Base-by-base conservation (phyloP, 2,329 filamentous ascomycete genomes). In the Colletotrichum tofieldiae region DNA sequence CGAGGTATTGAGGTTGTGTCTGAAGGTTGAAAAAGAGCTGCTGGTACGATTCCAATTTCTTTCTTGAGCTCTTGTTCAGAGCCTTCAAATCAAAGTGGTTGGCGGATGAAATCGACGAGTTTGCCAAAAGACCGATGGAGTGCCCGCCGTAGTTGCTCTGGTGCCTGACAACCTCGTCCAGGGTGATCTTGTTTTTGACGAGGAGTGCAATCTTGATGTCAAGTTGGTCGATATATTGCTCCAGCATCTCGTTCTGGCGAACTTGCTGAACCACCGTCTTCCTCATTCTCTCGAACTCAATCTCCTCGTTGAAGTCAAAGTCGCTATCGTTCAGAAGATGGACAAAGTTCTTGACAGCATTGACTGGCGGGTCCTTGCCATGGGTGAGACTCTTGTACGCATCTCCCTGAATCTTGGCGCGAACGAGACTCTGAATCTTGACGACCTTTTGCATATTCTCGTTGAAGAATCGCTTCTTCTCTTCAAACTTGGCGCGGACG, bases 401-500 rank as follows among this genome's bases (percentile, higher is more conserved):
- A 83, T 99, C 94, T 63, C 96, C 96, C 82, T 99, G 96, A 61
- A 98, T 94, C 80, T 97, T 96, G 75, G 93, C 96, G 73, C 96
- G 92, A 65, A 98, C 92, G 76, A 98, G 97, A 80, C 96, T 99
- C 81, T 99, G 97, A 69, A 98, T 95, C 83, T 99, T 99, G 86
- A 99, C 92, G 35, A 99, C 96, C 83, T 97, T 98, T 78, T 98
- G 92, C 96, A 99, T 99, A 79, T 99, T 99, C 83, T 97, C 93
- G 76, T 93, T 92, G 86, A 95, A 99, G 84, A 93, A 96, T 29
- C 91, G 91, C 79, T 93, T 91, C 87, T 98, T 98, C 81, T 97
- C 94, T 64, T 89, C 90, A 77, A 97, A 98, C 23, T 87, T 88
- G 18, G 86, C 87, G 43, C 96, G 90, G 41, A 98, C 89, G 3